Percentiles rank a stretch among this genome's conserved stretches.
These are phyloP conservation scores for Gamsiella multidivaricata DNA, from an alignment of 192 early-diverging fungal genomes.

Conservation along the genomic window DNA sequence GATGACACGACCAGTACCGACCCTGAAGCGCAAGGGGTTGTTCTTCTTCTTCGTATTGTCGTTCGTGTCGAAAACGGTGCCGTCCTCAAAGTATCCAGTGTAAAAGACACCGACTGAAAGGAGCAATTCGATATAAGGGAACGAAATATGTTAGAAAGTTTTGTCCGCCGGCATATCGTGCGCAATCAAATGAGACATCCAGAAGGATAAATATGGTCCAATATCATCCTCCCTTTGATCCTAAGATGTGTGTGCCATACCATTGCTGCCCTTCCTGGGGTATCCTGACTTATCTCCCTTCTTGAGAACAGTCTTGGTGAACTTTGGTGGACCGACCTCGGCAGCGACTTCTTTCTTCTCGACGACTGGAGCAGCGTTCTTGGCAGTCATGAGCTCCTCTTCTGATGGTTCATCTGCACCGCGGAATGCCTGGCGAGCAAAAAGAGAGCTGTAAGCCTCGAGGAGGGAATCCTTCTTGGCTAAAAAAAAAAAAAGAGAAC, in stretches of 20 bases:
- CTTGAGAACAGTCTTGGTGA: slow-evolving; percentile 70
- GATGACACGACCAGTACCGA: slow-evolving; percentile 70
- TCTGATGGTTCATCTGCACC: slow-evolving; percentile 49
- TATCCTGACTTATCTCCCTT: slow-evolving; percentile 69
- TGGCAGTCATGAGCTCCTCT: slow-evolving; percentile 42
- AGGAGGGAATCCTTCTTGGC: slow-evolving; percentile 71
- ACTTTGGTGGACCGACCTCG: slow-evolving; percentile 65
- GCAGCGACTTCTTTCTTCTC: slow-evolving; percentile 42
- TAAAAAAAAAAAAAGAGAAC: neutral
- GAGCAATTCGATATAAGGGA: neutral
- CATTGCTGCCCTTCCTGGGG: slow-evolving; percentile 77
- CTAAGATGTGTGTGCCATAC: too few species aligned
- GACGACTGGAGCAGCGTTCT: slow-evolving; percentile 45
- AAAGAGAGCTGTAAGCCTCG: slow-evolving; percentile 71
- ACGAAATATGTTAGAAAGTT: too few species aligned
- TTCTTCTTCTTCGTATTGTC: slow-evolving; percentile 70
- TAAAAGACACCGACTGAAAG: slow-evolving; percentile 63
- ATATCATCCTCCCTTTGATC: too few species aligned
- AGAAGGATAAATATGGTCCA: too few species aligned
- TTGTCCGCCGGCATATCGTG: too few species aligned
- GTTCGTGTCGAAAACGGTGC: slow-evolving; percentile 78
- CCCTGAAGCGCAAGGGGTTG: slow-evolving; percentile 77
- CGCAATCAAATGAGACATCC: too few species aligned
- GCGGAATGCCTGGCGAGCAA: slow-evolving; percentile 69
- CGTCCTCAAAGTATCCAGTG: slow-evolving; percentile 77